These are phyloP conservation scores for Anethum foeniculum DNA, from an alignment of 140 eudicot species.

Conservation along the genomic window DNA sequence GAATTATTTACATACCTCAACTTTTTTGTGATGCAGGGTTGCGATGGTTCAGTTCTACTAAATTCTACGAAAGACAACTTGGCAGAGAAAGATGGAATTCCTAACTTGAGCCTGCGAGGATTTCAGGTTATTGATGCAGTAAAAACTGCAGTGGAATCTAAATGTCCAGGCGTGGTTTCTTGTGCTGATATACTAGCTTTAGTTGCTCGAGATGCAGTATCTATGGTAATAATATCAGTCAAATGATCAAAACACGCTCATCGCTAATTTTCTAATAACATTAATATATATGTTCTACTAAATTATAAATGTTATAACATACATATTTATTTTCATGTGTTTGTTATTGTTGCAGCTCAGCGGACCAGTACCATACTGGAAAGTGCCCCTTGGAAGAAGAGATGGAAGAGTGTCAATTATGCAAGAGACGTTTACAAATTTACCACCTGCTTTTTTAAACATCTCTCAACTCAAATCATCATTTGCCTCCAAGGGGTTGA, in stretches of 20 bases:
- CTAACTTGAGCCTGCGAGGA: conserved; percentile 34
- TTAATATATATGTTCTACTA: too few relatives aligned
- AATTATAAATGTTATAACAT: not conserved
- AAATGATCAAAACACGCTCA: too few relatives aligned
- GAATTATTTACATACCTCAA: not conserved
- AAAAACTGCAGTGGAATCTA: conserved; percentile 27
- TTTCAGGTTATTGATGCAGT: conserved; percentile 30
- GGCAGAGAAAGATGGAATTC: conserved; percentile 28
- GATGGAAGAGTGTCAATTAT: conserved; percentile 49
- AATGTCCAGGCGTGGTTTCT: conserved; percentile 55
- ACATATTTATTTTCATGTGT: not conserved
- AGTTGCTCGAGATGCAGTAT: conserved; percentile 37
- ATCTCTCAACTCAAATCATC: conserved; percentile 27
- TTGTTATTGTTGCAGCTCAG: conserved; percentile 20
- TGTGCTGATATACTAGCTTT: conserved; percentile 51
- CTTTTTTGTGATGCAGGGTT: conserved; percentile 26
- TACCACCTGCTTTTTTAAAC: conserved; percentile 34
- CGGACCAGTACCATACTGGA: conserved; percentile 41
- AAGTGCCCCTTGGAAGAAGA: conserved; percentile 58
- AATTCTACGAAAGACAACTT: conserved; percentile 18
- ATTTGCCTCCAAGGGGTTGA: conserved; percentile 34
- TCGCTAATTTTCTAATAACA: too few relatives aligned
- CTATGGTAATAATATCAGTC: conserved; percentile 17
- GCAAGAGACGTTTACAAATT: conserved; percentile 20
- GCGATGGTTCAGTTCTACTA: conserved; percentile 42